phyloP scores from a whole-genome alignment of 805 yeast species.

The Yamadazyma scolyti region DNA sequence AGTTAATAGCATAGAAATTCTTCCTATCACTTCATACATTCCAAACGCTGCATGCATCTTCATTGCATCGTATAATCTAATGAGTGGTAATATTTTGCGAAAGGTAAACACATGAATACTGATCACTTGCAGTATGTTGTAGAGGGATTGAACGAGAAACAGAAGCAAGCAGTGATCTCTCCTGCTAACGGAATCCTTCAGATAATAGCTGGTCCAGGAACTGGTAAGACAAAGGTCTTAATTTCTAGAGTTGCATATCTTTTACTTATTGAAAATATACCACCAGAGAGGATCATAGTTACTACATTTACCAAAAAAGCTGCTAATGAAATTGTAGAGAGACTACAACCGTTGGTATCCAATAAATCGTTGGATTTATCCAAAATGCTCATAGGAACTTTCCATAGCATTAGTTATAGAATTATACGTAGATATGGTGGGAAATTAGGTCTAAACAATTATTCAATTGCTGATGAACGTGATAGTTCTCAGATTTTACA shows the following conservation, averaged over 20 bases:
- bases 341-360: slow-evolving; percentile 42
- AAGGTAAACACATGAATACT: no score
- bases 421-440: slow-evolving; percentile 55
- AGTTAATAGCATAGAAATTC: no score
- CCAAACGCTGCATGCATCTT: no score
- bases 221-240: slow-evolving; percentile 79
- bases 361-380: slow-evolving; percentile 33
- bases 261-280: slow-evolving; percentile 45
- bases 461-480: slow-evolving; percentile 61
- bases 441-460: slow-evolving; percentile 40
- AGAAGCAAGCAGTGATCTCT: slow-evolving; percentile 42
- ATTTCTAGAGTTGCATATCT: slow-evolving; percentile 76
- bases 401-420: slow-evolving; percentile 76
- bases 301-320: slow-evolving; percentile 95
- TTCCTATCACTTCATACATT: no score
- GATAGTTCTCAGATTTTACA: slow-evolving; percentile 51
- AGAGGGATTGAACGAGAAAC: slow-evolving; percentile 38
- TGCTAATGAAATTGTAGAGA: slow-evolving; percentile 74
- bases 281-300: slow-evolving; percentile 67
- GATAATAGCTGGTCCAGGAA: slow-evolving; percentile 60
- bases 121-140: no score
- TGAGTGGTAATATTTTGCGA: no score
- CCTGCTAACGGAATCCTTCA: slow-evolving; percentile 39
- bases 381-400: slow-evolving; percentile 75
- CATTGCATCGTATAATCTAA: no score